These are phyloP conservation scores for Annulohypoxylon maeteangense DNA, from an alignment of 495 filamentous ascomycete genomes.

Conservation along the genomic window DNA sequence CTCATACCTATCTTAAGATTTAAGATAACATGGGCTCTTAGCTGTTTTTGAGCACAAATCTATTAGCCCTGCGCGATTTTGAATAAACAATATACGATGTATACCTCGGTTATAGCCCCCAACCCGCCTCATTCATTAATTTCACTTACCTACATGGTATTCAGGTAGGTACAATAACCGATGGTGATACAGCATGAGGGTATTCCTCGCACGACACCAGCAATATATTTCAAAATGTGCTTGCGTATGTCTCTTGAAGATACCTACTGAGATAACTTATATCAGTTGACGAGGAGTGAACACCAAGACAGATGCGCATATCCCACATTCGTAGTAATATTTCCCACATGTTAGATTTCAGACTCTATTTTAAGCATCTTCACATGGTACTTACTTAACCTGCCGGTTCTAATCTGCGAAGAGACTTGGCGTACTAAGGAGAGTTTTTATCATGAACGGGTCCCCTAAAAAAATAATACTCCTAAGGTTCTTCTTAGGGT, in stretches of 20 bases:
- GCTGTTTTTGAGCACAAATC: neutral
- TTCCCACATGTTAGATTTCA: neutral
- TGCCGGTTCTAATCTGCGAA: conserved; percentile 31
- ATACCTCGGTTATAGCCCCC: neutral
- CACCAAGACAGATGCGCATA: conserved; percentile 9
- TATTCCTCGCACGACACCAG: conserved; percentile 1
- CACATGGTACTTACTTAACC: conserved; percentile 5
- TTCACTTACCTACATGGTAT: too few relatives aligned
- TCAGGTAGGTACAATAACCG: too few relatives aligned
- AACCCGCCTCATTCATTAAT: neutral
- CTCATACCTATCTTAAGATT: neutral
- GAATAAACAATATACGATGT: neutral
- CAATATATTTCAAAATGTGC: neutral
- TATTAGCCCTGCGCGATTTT: neutral
- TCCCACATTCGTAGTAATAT: conserved; percentile 20
- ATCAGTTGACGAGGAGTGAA: neutral
- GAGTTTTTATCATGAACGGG: neutral
- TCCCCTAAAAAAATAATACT: neutral
- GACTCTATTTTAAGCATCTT: conserved; percentile 11
- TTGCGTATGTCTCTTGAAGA: neutral
- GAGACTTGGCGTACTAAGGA: conserved; percentile 12
- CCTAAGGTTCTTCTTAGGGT: conserved; percentile 1
- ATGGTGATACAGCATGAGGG: conserved; percentile 21
- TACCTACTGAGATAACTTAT: neutral
- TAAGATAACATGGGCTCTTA: neutral